Percentiles rank a stretch among this genome's conserved stretches.
Evolutionary conservation across 2,329 filamentous ascomycete genomes (phyloP).

Genomic region (Falciphora oryzae): DNA sequence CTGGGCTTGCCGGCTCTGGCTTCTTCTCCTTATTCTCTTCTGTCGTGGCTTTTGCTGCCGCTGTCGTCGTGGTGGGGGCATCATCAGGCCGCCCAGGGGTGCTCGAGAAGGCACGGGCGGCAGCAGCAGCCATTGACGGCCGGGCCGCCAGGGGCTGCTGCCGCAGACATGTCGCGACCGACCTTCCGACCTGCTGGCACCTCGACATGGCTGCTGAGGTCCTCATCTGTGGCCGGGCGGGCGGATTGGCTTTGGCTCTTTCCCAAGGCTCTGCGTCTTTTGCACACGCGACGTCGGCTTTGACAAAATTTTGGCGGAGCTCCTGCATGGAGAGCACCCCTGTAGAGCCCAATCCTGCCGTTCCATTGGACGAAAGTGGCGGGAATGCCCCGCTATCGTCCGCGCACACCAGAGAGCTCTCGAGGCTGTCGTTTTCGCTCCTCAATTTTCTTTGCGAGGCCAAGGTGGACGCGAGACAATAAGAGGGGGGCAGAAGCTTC

Average conservation of each 20-base stretch:
- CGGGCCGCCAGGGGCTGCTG: slow-evolving; percentile 23
- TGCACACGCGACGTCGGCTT: neutral
- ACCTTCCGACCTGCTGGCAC: slow-evolving; percentile 53
- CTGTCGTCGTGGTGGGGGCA: slow-evolving; percentile 13
- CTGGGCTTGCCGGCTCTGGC: too few species aligned
- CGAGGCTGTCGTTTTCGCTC: too few species aligned
- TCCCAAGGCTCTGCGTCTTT: too few species aligned
- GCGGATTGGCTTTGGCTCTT: neutral
- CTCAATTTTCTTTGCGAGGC: too few species aligned
- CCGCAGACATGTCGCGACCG: slow-evolving; percentile 48
- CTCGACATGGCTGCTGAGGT: slow-evolving; percentile 44
- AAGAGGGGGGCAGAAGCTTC: too few species aligned
- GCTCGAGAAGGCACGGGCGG: slow-evolving; percentile 28
- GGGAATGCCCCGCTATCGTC: too few species aligned
- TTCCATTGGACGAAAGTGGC: too few species aligned
- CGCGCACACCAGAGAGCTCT: too few species aligned
- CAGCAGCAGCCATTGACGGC: slow-evolving; percentile 27
- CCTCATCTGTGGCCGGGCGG: neutral
- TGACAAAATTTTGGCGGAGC: slow-evolving; percentile 4
- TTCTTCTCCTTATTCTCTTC: neutral
- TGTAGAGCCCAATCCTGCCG: too few species aligned
- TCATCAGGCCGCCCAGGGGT: slow-evolving; percentile 22
- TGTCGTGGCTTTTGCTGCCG: slow-evolving; percentile 10
- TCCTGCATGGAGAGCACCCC: too few species aligned
- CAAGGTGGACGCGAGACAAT: too few species aligned